Conservation (phyloP, 2,329 filamentous ascomycete genomes). For the Sclerotinia nivalis region DNA sequence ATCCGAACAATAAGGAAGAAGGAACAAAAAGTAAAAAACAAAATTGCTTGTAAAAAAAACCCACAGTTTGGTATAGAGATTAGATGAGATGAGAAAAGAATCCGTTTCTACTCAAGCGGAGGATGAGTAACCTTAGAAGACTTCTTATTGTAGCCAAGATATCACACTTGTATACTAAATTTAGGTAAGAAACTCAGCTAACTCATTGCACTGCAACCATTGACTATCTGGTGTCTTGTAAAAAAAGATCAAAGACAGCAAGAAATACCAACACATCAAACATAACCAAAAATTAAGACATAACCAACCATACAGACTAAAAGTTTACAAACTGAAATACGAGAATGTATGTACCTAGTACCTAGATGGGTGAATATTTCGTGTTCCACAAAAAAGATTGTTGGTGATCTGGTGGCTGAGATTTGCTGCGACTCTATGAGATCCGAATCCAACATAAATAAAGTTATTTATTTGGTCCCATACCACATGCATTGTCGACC, state of each 20-base stretch:
- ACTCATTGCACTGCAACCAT: neutral
- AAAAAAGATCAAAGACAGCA: neutral
- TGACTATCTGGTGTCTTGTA: neutral
- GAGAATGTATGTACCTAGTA: neutral
- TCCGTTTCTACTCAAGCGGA: neutral
- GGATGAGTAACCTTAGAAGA: constrained; percentile 6
- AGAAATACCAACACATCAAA: constrained; percentile 6
- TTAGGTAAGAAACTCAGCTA: constrained; percentile 2
- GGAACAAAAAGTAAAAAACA: neutral
- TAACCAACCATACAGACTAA: neutral
- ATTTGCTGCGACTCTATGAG: constrained; percentile 5
- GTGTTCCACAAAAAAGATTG: neutral
- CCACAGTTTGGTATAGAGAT: neutral
- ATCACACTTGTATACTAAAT: neutral
- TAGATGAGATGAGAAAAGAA: neutral
- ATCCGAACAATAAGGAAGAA: neutral
- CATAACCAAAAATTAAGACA: neutral
- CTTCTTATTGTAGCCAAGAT: constrained; percentile 11
- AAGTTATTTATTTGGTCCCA: neutral
- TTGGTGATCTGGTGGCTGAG: constrained; percentile 14
- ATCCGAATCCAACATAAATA: neutral
- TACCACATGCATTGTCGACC: neutral
- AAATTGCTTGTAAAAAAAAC: neutral
- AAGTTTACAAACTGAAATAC: neutral
- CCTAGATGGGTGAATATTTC: neutral